Percentiles rank a stretch among this genome's conserved stretches.
phyloP scores from a whole-genome alignment of 2,329 filamentous ascomycete genomes.

The Ophiosphaerella narmari region DNA sequence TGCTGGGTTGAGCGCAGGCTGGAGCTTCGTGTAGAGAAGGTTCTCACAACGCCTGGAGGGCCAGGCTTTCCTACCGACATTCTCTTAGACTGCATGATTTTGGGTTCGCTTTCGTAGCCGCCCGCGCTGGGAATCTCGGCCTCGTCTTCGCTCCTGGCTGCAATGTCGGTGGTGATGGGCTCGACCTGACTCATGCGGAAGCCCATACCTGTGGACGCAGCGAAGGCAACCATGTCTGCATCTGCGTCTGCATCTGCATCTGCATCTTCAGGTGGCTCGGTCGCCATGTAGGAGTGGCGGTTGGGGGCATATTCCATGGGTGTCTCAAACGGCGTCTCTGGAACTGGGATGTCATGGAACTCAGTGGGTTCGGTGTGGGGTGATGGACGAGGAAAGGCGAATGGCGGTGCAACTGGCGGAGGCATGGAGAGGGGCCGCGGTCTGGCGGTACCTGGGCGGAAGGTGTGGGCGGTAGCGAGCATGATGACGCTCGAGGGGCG shows the following conservation, averaged over 20 bases:
- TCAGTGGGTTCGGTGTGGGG: not conserved
- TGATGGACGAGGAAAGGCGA: conserved; percentile 17
- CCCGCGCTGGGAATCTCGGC: conserved; percentile 23
- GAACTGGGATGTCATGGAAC: not conserved
- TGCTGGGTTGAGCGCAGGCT: conserved; percentile 26
- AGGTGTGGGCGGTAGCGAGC: conserved; percentile 25
- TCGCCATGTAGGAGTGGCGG: conserved; percentile 26
- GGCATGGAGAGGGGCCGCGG: conserved; percentile 41
- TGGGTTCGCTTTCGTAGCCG: conserved; percentile 29
- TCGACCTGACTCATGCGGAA: conserved; percentile 29
- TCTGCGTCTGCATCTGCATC: conserved; percentile 17
- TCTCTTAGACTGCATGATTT: conserved; percentile 41
- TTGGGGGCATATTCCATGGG: conserved; percentile 26
- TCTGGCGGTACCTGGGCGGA: conserved; percentile 21
- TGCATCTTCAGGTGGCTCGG: conserved; percentile 14
- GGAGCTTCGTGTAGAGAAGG: conserved; percentile 38
- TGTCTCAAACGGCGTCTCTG: conserved; percentile 27
- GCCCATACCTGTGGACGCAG: conserved; percentile 37
- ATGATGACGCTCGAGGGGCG: conserved; percentile 39
- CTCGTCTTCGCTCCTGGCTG: conserved; percentile 21
- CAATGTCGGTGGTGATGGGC: conserved; percentile 13
- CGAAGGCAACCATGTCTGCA: conserved; percentile 39
- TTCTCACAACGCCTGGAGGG: conserved; percentile 40
- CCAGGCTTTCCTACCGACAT: conserved; percentile 44
- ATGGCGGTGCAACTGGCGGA: conserved; percentile 21